phyloP scores from a whole-genome alignment of 371 early-diverging fungal species.

The Mucor sp. region DNA sequence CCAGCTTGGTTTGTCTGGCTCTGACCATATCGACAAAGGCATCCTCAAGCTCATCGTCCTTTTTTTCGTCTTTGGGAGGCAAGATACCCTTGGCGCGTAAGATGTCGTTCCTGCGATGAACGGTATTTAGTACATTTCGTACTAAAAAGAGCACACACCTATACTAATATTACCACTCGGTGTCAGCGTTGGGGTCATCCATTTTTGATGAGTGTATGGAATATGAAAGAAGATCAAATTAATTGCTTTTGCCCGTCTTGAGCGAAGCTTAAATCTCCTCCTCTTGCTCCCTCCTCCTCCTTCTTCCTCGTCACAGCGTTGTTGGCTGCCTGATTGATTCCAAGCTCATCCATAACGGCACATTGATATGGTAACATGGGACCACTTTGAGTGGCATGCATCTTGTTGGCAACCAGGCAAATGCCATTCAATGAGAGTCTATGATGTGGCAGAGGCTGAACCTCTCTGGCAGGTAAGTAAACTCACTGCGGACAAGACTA shows the following conservation, averaged over 20 bases:
- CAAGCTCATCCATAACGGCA: too few relatives aligned
- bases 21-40: constrained; percentile 74
- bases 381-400: too few relatives aligned
- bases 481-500: too few relatives aligned
- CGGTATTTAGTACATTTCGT: not conserved
- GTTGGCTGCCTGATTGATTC: too few relatives aligned
- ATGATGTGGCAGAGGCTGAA: too few relatives aligned
- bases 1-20: constrained; percentile 63
- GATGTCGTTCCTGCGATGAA: constrained; percentile 75
- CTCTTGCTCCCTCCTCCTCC: not conserved
- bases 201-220: constrained; percentile 12
- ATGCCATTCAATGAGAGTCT: too few relatives aligned
- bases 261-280: not conserved
- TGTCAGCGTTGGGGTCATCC: constrained; percentile 75
- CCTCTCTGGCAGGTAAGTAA: too few relatives aligned
- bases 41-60: constrained; percentile 79
- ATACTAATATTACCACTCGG: constrained; percentile 59
- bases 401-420: too few relatives aligned
- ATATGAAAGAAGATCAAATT: not conserved
- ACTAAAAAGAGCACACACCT: not conserved
- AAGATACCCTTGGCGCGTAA: constrained; percentile 90
- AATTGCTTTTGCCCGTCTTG: not conserved
- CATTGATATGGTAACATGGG: too few relatives aligned
- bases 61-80: constrained; percentile 74
- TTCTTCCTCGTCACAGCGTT: too few relatives aligned